Evolutionary conservation across 1,139 yeast species (phyloP), one percentile per base, ranked within the genome.

Genomic region (Magnusiomyces suaveolens): DNA sequence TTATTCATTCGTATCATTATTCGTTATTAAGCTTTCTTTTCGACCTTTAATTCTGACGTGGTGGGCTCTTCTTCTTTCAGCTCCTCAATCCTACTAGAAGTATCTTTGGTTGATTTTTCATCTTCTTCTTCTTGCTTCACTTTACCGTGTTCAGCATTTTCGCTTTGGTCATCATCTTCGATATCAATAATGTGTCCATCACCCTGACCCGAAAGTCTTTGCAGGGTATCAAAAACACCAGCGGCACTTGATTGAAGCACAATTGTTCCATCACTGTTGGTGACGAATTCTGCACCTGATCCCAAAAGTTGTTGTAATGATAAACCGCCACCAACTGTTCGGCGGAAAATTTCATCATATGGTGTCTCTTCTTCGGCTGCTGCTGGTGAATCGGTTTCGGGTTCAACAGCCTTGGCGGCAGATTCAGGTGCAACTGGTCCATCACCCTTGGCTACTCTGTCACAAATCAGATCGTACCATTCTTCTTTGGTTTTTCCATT

Each of bases 381-480:
- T 21, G 51, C 58, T 20, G 44, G 38, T 23, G 48, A 10, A 10
- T 52, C n/a, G 29, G 52, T 24, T 33, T 41, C 46, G 10, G 49
- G 53, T 46, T 48, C 44, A 24, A 53, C 56, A n/a, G 33, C 54
- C 51, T 64, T 65, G 6, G 63, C 63, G 46, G 57, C 52, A n/a
- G 62, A 59, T 21, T 52, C 66, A 1, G 67, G 66, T 10, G 72
- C 73, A 25, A 70, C 76, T 12, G 77, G 76, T 33, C 78, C 78
- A 39, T 74, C 76, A 47, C 72, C 71, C 25, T 63, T 60, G 33
- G 61, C 68, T 18, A 74, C 77, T 53, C 80, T 75, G 61, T 83
- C 79, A 47, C 75, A 73, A 63, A 81, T 78, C 66, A 86, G 79
- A 63, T 84, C 81, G 68, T 86, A 86, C 98, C 98, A 92, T 66